Evolutionary conservation across 2,329 filamentous ascomycete species (phyloP).

Genomic region (Chaetoscypha palmicola): DNA sequence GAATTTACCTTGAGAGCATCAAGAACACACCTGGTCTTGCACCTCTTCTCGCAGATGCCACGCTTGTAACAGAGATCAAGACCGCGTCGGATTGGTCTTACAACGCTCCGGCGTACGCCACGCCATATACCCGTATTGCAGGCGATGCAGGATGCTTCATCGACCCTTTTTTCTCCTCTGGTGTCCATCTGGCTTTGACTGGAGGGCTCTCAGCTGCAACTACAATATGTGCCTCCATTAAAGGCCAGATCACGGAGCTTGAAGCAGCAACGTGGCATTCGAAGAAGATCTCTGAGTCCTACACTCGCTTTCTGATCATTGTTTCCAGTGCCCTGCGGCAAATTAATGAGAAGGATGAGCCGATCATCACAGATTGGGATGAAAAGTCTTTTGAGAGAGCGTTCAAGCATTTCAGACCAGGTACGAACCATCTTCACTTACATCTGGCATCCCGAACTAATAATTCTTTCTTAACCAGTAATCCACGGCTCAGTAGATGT

Average conservation of each 20-base stretch:
- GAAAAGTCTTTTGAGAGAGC: constrained; percentile 39
- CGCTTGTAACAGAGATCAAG: constrained; percentile 34
- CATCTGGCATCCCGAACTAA: too few species aligned
- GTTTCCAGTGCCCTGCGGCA: constrained; percentile 36
- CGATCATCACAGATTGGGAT: constrained; percentile 36
- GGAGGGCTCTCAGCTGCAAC: constrained; percentile 39
- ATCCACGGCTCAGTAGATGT: constrained; percentile 5
- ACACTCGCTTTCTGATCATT: constrained; percentile 41
- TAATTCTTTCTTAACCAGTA: constrained; percentile 3
- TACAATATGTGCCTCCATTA: constrained; percentile 36
- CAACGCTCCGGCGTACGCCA: constrained; percentile 37
- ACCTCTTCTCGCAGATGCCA: constrained; percentile 29
- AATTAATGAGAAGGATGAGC: constrained; percentile 34
- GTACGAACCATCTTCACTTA: constrained; percentile 1
- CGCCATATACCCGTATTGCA: constrained; percentile 31
- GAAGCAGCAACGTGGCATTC: constrained; percentile 37
- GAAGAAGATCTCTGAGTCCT: constrained; percentile 38
- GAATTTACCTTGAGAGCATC: constrained; percentile 24
- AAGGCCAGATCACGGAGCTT: constrained; percentile 35
- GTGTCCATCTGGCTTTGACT: constrained; percentile 34
- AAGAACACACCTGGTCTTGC: constrained; percentile 30
- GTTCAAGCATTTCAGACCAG: constrained; percentile 25
- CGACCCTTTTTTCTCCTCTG: constrained; percentile 36
- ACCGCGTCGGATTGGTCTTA: constrained; percentile 43
- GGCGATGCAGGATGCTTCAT: constrained; percentile 37